These are phyloP conservation scores for Talaromyces atroroseus DNA, from an alignment of 2,329 filamentous ascomycete species.

Conservation along the genomic window DNA sequence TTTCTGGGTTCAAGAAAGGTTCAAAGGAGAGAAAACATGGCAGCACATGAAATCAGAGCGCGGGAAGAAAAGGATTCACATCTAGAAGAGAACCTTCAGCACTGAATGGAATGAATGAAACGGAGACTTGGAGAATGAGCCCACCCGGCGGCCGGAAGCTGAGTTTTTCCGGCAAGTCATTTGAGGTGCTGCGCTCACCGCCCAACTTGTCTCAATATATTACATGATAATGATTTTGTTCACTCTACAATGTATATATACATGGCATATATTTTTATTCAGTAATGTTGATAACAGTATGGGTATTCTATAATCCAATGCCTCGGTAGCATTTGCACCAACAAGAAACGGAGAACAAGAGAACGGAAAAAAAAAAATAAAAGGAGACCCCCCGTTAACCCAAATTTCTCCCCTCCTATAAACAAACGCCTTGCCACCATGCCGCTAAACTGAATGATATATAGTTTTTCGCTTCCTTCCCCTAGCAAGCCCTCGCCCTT, in stretches of 20 bases:
- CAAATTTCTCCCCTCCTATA: constrained; percentile 15
- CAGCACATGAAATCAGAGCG: background rate
- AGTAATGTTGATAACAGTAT: background rate
- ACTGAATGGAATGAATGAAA: background rate
- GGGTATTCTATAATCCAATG: constrained; percentile 14
- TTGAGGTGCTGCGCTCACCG: background rate
- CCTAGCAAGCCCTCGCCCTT: background rate
- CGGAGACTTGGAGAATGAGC: constrained; percentile 7
- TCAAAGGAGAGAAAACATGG: background rate
- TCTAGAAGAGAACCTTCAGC: background rate
- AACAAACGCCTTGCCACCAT: constrained; percentile 15
- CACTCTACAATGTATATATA: background rate
- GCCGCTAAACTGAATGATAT: constrained; percentile 7
- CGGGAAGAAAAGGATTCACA: background rate
- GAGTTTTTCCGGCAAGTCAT: background rate
- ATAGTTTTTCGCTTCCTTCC: background rate
- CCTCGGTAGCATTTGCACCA: constrained; percentile 15
- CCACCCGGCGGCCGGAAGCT: constrained; percentile 2
- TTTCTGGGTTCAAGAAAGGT: background rate
- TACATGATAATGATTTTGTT: background rate
- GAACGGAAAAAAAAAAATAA: constrained; percentile 16
- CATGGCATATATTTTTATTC: background rate
- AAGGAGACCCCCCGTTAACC: background rate
- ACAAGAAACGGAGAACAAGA: constrained; percentile 15
- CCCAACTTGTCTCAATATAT: background rate